Evolutionary conservation across 495 filamentous ascomycete genomes (phyloP).

Genomic region (Aspergillus funiculosus): DNA sequence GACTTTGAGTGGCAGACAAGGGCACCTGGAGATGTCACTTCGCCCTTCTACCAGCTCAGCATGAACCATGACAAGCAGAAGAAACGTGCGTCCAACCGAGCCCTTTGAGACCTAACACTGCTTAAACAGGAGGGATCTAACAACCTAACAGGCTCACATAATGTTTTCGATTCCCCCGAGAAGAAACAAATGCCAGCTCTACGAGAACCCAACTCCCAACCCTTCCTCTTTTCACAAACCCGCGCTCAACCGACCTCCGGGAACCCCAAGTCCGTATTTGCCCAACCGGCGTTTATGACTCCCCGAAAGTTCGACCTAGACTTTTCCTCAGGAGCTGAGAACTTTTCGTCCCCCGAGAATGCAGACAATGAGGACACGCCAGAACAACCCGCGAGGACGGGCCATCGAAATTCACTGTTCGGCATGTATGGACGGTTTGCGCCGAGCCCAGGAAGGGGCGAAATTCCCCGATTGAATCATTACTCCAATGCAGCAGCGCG

Average conservation of each 20-base stretch:
- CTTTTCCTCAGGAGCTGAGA: constrained; percentile 75
- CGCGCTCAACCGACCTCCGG: constrained; percentile 24
- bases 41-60: constrained; percentile 52
- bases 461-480: constrained; percentile 48
- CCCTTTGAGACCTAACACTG: background rate
- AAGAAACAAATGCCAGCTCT: constrained; percentile 43
- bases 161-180: constrained; percentile 46
- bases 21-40: constrained; percentile 51
- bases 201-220: constrained; percentile 45
- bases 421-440: constrained; percentile 42
- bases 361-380: constrained; percentile 66
- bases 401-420: constrained; percentile 43
- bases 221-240: constrained; percentile 39
- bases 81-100: constrained; percentile 43
- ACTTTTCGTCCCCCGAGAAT: constrained; percentile 65
- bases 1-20: constrained; percentile 60
- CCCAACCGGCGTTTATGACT: constrained; percentile 69
- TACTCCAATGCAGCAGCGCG: constrained; percentile 48
- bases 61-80: constrained; percentile 39
- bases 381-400: constrained; percentile 45
- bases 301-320: constrained; percentile 69
- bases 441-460: constrained; percentile 52
- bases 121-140: background rate
- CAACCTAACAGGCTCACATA: constrained; percentile 42
- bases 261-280: constrained; percentile 45